Evolutionary conservation across 1,284 basidiomycete species (phyloP), one percentile per base, ranked within the genome.

Genomic region (Mycosarcoma maydis): DNA sequence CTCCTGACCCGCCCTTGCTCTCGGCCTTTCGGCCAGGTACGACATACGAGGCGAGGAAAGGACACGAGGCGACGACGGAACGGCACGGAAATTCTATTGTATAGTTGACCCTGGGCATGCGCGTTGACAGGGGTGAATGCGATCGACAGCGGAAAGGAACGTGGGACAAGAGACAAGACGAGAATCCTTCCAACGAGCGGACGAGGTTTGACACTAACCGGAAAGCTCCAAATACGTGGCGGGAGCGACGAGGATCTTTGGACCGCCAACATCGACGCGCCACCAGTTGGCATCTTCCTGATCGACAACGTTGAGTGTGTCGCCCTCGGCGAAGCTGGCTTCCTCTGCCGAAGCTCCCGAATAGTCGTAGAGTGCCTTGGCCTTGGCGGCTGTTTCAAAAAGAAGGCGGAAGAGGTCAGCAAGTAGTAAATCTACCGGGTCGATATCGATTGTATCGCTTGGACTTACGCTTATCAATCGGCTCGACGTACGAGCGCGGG

Each of bases 401-500:
- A 9, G 16, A 33, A 33, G 16, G 32, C 16, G 33, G 33, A 34
- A 27, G 26, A 26, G 20, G 36, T 48, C 19, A 39, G 34, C 27
- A 8, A 20, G 6, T 4, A 30, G 29, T 30, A 14, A 30, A 30
- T n/a, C n/a, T n/a, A n/a, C n/a, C n/a, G n/a, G n/a, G n/a, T n/a
- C n/a, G n/a, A n/a, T n/a, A n/a, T n/a, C n/a, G n/a, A n/a, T n/a
- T n/a, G n/a, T n/a, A n/a, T n/a, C n/a, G n/a, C n/a, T n/a, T n/a
- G n/a, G n/a, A 73, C 65, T 70, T 52, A 66, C 70, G 55, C 10
- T 69, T 50, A 16, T 71, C 55, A 10, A 80, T 71, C 9, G 48
- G 46, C 47, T 60, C 68, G 7, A 80, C 70, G 78, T 97, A 98
- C 1, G 89, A 89, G 78, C 89, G 89, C 0, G 96, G 96, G 87